Base-by-base conservation (phyloP, 116 monocot species). In the Trichopus zeylanicus region DNA sequence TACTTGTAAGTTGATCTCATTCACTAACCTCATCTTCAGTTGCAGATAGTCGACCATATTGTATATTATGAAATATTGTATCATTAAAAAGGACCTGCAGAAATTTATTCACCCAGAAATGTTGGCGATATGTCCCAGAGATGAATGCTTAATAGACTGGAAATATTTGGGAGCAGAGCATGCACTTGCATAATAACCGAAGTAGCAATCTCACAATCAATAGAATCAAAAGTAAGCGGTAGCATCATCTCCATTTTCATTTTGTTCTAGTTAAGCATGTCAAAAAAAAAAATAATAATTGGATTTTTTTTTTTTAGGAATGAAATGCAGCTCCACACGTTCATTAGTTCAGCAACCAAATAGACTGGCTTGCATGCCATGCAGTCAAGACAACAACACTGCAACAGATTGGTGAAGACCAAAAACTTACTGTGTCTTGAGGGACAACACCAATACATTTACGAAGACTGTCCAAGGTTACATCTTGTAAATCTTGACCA, bases 1-100 rank as follows among this genome's bases (percentile, higher is more conserved):
- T 35, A 35, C 20, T 57, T 29, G 0, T 29, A 16, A 21, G 16
- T 33, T 7, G 8, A 39, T 15, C n/a, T 22, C 3, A 11, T 23
- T 26, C 20, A 22, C 35, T 62, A 51, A 46, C 98, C 98, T 99
- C 92, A 37, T 99, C 98, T 26, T 88, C 83, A 18, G 82, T 83
- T 55, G 98, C 98, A 46, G 98, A 85, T 74, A 99, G 60, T 32
- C 72, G 73, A 29, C 98, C 98, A 73, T 92, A 99, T 35, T 85
- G 82, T 78, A 99, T 99, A 68, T 99, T 99, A 71, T 99, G 91
- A 47, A 83, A 92, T 75, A 99, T 88, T 21, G 98, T 99, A 66
- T 99, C 92, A 55, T 99, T 99, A 53, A 99, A 99, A 61, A 99
- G 92, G 33, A 99, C 98, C 98, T 99, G 78, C 18, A 57, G 31